Percentiles rank a stretch among this genome's conserved stretches.
These are phyloP conservation scores for Laguncularia racemosa DNA, from an alignment of 345 rosid species.

Conservation along the genomic window DNA sequence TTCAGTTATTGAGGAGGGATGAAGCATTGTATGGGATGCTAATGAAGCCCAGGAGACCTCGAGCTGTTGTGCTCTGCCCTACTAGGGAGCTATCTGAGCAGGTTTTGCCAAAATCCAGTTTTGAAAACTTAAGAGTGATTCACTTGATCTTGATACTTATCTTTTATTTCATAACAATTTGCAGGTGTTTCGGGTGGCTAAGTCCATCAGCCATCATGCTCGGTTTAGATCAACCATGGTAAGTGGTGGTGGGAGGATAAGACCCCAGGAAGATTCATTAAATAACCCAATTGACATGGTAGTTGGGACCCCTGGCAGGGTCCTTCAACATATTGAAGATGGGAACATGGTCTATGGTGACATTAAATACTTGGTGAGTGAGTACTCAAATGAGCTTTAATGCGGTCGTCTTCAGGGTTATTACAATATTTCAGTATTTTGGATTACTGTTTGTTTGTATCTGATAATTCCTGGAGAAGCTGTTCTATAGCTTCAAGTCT, in stretches of 20 bases:
- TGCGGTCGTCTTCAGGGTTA: background rate
- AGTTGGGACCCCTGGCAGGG: slow-evolving; percentile 93
- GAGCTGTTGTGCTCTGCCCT: slow-evolving; percentile 89
- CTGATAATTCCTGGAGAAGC: background rate
- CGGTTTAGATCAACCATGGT: slow-evolving; percentile 83
- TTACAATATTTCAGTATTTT: background rate
- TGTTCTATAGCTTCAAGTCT: background rate
- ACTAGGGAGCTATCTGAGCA: slow-evolving; percentile 96
- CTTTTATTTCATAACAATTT: slow-evolving; percentile 3
- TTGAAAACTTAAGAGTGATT: too few species aligned
- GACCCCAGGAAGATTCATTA: slow-evolving; percentile 83
- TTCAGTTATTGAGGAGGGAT: slow-evolving; percentile 76
- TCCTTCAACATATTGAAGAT: slow-evolving; percentile 88
- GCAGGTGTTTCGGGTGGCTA: slow-evolving; percentile 87
- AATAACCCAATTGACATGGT: slow-evolving; percentile 85
- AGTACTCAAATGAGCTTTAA: slow-evolving; percentile 8
- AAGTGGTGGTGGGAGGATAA: slow-evolving; percentile 85
- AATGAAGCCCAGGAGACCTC: slow-evolving; percentile 81
- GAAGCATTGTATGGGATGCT: slow-evolving; percentile 57
- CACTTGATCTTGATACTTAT: slow-evolving; percentile 4
- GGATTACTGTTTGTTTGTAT: background rate
- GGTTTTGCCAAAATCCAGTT: slow-evolving; percentile 28
- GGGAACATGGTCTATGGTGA: slow-evolving; percentile 97
- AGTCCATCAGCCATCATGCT: slow-evolving; percentile 87
- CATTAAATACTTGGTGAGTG: slow-evolving; percentile 66